Percentiles rank a stretch among this genome's conserved stretches.
phyloP scores from a whole-genome alignment of 768 basidiomycete genomes.

The Hypsizygus marmoreus region DNA sequence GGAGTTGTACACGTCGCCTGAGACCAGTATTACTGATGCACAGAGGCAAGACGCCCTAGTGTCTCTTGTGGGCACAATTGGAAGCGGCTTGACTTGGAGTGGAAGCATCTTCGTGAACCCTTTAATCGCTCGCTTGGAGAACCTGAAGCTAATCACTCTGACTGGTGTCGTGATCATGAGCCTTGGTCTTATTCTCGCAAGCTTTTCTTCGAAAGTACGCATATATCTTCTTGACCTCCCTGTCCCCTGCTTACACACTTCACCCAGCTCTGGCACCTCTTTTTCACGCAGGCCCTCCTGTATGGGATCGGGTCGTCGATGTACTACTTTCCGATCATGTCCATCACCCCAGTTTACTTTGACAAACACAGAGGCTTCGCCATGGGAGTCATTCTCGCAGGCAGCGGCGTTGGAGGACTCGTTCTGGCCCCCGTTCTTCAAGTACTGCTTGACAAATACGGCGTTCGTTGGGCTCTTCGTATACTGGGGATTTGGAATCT shows the following conservation, averaged over 20 bases:
- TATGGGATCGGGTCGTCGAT: conserved; percentile 45
- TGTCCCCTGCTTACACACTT: background rate
- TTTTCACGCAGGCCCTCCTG: conserved; percentile 41
- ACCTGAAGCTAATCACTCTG: conserved; percentile 36
- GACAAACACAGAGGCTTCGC: conserved; percentile 47
- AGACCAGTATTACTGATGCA: conserved; percentile 35
- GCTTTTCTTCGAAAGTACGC: conserved; percentile 35
- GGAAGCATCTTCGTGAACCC: conserved; percentile 46
- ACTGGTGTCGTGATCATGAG: conserved; percentile 42
- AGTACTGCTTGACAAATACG: conserved; percentile 33
- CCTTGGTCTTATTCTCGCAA: conserved; percentile 40
- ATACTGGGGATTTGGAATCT: conserved; percentile 46
- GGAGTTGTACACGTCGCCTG: conserved; percentile 45
- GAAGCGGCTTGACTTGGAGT: conserved; percentile 47
- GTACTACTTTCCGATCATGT: conserved; percentile 46
- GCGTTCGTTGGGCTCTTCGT: conserved; percentile 36
- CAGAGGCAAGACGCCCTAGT: conserved; percentile 40
- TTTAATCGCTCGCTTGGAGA: conserved; percentile 33
- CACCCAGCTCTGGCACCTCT: conserved; percentile 44
- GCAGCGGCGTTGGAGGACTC: conserved; percentile 44
- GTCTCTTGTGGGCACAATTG: conserved; percentile 44
- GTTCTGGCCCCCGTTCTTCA: conserved; percentile 43
- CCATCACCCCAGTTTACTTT: conserved; percentile 43
- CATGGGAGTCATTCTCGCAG: conserved; percentile 43
- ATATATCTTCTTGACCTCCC: too few species aligned